Base-by-base conservation (phyloP, 2,329 filamentous ascomycete genomes). In the Phialemonium atrogriseum region DNA sequence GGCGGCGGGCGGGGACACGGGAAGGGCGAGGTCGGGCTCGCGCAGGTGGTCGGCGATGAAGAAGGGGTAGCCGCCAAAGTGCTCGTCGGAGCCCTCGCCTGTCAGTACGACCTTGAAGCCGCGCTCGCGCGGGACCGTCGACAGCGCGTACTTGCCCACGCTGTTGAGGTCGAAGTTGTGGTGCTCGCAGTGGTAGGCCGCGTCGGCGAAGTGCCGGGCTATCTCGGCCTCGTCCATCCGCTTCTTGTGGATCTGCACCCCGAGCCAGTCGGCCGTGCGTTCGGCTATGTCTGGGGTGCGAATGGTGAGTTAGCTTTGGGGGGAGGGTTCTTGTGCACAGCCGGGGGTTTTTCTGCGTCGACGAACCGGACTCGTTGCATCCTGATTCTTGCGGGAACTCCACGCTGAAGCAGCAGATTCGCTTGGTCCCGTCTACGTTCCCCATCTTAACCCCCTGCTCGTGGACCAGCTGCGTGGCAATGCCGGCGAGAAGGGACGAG, bases 81-180 rank as follows among this genome's bases (percentile, higher is more conserved):
- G 56, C 50, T 74, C 70, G 38, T 74, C 70, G 7, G 66, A 50
- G 5, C 67, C 68, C 42, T 71, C 66, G 14, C 62, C 60, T 0
- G 68, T 72, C 4, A 76, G 50, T 3, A 76, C 62, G 5, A 73
- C 70, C 36, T 70, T 70, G 45, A 66, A 58, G 7, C 68, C 68
- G 8, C 58, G 48, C 23, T 64, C 51, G 10, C 51, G 57, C 1
- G 64, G 57, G 1, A 66, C 41, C 17, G 58, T 56, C 1, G 66
- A 66, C 4, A 75, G 54, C n/a, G 59, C 58, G 37, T 60, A 66
- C 37, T 70, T 70, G 16, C 60, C 68, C 11, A 74, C 58, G 16
- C 51, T 61, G 43, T 73, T 72, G 18, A 75, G 56, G 42, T 75
- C 69, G 4, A 56, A 43, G 30, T 47, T 40, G 30, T 50, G 52